Conservation (phyloP, 768 basidiomycete species). For the Pleurotus pulmonarius region DNA sequence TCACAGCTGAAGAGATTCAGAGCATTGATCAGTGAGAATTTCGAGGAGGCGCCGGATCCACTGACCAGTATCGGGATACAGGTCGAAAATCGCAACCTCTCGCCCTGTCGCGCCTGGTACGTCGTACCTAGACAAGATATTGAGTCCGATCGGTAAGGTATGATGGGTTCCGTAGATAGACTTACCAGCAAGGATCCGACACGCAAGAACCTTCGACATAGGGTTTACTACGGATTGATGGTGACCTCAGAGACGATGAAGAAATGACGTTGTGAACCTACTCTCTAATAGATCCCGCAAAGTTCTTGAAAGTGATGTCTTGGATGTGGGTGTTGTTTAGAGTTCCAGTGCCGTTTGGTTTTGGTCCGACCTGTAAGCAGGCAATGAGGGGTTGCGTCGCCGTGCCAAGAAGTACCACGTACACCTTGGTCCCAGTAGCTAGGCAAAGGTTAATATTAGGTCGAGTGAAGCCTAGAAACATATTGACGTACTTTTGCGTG, state of each 20-base stretch:
- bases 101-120: conserved; percentile 53
- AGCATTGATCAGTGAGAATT: background rate
- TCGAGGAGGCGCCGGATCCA: background rate
- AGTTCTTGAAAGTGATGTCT: conserved; percentile 53
- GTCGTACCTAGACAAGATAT: conserved; percentile 29
- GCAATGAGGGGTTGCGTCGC: background rate
- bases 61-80: conserved; percentile 53
- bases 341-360: conserved; percentile 36
- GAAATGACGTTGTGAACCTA: conserved; percentile 13
- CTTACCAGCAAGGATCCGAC: conserved; percentile 54
- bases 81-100: conserved; percentile 55
- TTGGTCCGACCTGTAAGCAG: conserved; percentile 30
- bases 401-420: conserved; percentile 8
- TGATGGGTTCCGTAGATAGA: no score
- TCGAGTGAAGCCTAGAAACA: background rate
- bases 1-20: conserved; percentile 30
- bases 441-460: background rate
- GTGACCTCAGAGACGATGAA: background rate
- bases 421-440: conserved; percentile 66
- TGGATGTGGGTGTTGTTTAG: conserved; percentile 52
- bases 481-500: conserved; percentile 54
- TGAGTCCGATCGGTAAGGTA: background rate
- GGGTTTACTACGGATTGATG: conserved; percentile 25
- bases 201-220: conserved; percentile 60
- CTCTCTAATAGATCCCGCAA: conserved; percentile 50